Evolutionary conservation across 2,329 filamentous ascomycete genomes (phyloP).

Genomic region (Arthrobotrys sphaeroides): DNA sequence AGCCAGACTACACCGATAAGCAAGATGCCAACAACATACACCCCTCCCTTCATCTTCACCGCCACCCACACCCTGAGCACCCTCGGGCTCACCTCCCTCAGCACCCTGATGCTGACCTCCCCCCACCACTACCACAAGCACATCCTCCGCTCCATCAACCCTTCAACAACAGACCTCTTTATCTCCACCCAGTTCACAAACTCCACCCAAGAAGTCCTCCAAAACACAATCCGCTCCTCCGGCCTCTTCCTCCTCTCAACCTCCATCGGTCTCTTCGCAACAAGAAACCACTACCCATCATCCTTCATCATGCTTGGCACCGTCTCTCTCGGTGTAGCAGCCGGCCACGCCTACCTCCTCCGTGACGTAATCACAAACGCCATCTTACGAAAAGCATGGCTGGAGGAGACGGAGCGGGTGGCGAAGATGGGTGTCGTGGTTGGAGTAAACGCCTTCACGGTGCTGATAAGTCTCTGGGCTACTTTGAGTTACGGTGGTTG

Average conservation of each 20-base stretch:
- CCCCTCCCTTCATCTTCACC: slow-evolving; percentile 47
- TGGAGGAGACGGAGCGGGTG: slow-evolving; percentile 41
- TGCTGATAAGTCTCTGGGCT: slow-evolving; percentile 29
- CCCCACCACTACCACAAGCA: slow-evolving; percentile 46
- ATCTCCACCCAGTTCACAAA: slow-evolving; percentile 50
- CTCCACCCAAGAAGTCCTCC: slow-evolving; percentile 39
- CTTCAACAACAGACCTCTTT: slow-evolving; percentile 49
- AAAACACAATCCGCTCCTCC: slow-evolving; percentile 41
- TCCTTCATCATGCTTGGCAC: slow-evolving; percentile 28
- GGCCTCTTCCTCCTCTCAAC: slow-evolving; percentile 40
- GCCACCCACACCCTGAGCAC: slow-evolving; percentile 37
- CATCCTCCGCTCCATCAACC: slow-evolving; percentile 45
- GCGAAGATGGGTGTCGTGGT: slow-evolving; percentile 39
- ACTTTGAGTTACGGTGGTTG: slow-evolving; percentile 43
- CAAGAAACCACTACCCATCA: slow-evolving; percentile 28
- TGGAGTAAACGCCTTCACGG: slow-evolving; percentile 34
- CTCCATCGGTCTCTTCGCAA: slow-evolving; percentile 39
- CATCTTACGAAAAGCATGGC: slow-evolving; percentile 30
- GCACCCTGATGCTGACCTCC: slow-evolving; percentile 31
- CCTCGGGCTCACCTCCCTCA: slow-evolving; percentile 40
- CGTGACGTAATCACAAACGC: slow-evolving; percentile 13
- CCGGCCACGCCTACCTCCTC: slow-evolving; percentile 31
- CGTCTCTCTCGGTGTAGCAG: slow-evolving; percentile 25
- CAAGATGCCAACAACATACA: slow-evolving; percentile 46
- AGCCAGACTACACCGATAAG: not conserved